These are phyloP conservation scores for Brassica juncea DNA, from an alignment of 345 rosid species.

Conservation along the genomic window DNA sequence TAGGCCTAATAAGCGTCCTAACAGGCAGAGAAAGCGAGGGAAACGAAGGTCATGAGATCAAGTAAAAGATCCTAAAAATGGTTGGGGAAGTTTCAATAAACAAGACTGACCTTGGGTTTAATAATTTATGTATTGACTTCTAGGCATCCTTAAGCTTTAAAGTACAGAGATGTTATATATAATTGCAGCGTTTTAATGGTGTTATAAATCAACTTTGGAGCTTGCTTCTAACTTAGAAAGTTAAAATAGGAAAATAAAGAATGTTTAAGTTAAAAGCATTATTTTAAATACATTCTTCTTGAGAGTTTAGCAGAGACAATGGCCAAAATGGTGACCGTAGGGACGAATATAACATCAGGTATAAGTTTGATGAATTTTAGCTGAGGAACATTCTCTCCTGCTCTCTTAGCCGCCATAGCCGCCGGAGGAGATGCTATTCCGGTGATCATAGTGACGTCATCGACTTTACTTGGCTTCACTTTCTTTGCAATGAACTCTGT, in stretches of 20 bases:
- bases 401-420: constrained; percentile 86
- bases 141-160: not conserved
- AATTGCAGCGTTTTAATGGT: not conserved
- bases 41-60: constrained; percentile 47
- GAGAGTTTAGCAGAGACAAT: constrained; percentile 71
- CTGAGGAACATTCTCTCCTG: constrained; percentile 81
- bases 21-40: constrained; percentile 55
- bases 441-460: constrained; percentile 55
- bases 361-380: constrained; percentile 55
- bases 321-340: constrained; percentile 58
- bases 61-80: constrained; percentile 43
- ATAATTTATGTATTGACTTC: constrained; percentile 5
- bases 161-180: not conserved
- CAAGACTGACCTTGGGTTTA: not conserved
- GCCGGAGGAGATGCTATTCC: constrained; percentile 78
- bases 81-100: constrained; percentile 23
- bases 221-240: no score
- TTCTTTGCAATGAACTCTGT: constrained; percentile 46
- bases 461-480: constrained; percentile 56
- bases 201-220: not conserved
- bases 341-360: constrained; percentile 87
- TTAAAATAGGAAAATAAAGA: no score
- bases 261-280: not conserved
- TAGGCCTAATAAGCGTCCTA: constrained; percentile 32
- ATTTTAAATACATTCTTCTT: constrained; percentile 50